Conservation (phyloP, 2,329 filamentous ascomycete species). For the Verticillium klebahnii region DNA sequence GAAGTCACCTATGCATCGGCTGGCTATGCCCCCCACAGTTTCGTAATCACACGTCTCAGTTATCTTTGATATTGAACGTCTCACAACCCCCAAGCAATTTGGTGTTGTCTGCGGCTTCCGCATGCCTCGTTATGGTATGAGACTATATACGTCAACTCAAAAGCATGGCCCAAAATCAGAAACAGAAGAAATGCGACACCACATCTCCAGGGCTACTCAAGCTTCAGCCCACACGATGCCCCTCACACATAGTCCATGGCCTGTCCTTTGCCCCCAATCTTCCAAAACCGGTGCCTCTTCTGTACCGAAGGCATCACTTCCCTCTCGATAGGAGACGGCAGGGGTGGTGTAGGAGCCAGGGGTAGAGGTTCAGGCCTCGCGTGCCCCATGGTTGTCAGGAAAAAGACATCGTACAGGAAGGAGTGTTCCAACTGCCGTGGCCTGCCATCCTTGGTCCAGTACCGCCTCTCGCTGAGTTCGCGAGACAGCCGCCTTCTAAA, state of each 20-base stretch:
- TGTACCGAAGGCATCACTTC: background rate
- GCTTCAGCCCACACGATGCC: background rate
- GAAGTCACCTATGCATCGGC: too few relatives aligned
- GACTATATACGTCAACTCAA: too few relatives aligned
- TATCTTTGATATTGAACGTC: too few relatives aligned
- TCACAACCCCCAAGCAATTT: too few relatives aligned
- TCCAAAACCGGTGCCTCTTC: background rate
- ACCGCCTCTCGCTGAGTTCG: slow-evolving; percentile 42
- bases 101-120: too few relatives aligned
- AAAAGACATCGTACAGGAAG: slow-evolving; percentile 39
- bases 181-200: too few relatives aligned
- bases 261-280: background rate
- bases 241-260: background rate
- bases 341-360: background rate
- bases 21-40: too few relatives aligned
- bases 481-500: slow-evolving; percentile 39
- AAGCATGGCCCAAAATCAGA: too few relatives aligned
- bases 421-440: slow-evolving; percentile 35
- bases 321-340: background rate
- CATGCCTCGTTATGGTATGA: too few relatives aligned
- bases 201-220: too few relatives aligned
- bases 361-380: slow-evolving; percentile 14
- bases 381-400: slow-evolving; percentile 28
- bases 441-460: slow-evolving; percentile 40
- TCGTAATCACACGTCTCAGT: too few relatives aligned